Base-by-base conservation (phyloP, 106 monocot species). In the Allium fistulosum region DNA sequence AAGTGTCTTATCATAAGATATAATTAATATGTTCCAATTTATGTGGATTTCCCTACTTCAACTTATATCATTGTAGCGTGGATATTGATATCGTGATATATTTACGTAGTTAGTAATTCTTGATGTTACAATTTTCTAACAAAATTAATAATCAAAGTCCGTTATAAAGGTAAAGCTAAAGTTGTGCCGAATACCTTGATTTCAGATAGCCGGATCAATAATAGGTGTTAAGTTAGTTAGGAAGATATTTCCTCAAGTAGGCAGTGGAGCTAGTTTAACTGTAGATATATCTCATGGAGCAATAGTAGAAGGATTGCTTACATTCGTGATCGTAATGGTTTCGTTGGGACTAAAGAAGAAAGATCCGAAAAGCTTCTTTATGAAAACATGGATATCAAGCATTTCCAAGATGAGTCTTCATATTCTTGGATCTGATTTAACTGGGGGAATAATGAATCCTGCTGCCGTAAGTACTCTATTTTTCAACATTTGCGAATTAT, bases 381-480 rank as follows among this genome's bases (percentile, higher is more conserved):
- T 97, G 78, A 97, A 92, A 71, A 97, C 88, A 58, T 97, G 96
- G 96, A 97, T 97, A 48, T 78, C 85, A 58, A 89, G 84, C 50
- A 74, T 92, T 72, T 80, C 77, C 46, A 97, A 97, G 58, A 58
- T 86, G 71, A 74, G 74, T 14, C 88, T 97, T 74, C 88, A 92
- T 73, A 65, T 92, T 53, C 70, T 97, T 12, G 92, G 92, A 57
- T 92, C 96, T 51, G 88, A 97, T 80, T 72, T 97, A 55, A 97
- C 92, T 69, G 96, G 96, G 18, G 96, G 96, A 62, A 80, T 92
- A 77, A 97, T 97, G 96, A 97, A 97, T 72, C 96, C 96, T 70
- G 96, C 96, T 63, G 86, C 92, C 51, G 96, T 97, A 84, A 84
- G 86, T 78, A 8, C 51, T 68, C 17, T 27, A 8, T 60, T 14